These are phyloP conservation scores for Kwoniella sp. DNA, from an alignment of 768 basidiomycete species.

Conservation along the genomic window DNA sequence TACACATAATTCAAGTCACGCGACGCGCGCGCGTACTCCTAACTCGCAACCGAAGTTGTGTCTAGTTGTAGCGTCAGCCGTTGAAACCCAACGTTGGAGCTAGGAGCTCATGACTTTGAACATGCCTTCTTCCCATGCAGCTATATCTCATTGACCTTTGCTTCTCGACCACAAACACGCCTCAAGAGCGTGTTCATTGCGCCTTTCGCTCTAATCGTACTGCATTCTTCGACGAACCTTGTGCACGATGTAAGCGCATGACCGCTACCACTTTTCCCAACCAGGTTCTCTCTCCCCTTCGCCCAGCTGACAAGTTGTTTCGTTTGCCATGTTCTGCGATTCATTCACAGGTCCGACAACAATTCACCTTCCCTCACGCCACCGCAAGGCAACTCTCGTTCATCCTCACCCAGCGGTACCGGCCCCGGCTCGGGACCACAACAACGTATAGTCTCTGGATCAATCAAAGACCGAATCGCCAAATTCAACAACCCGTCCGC, in stretches of 20 bases:
- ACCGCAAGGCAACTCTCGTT: conserved; percentile 32
- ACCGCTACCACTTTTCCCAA: background rate
- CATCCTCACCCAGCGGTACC: conserved; percentile 9
- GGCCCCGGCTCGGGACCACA: conserved; percentile 5
- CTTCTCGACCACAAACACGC: background rate
- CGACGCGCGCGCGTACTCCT: background rate
- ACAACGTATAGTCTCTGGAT: conserved; percentile 42
- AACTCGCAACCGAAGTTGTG: too few relatives aligned
- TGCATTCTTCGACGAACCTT: background rate
- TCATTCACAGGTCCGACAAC: conserved; percentile 17
- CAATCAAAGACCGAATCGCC: conserved; percentile 52
- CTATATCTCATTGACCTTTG: too few relatives aligned
- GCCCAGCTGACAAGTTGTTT: too few relatives aligned
- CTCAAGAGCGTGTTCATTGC: background rate
- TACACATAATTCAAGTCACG: too few relatives aligned
- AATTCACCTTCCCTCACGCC: conserved; percentile 26
- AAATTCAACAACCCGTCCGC: conserved; percentile 50
- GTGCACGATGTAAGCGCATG: conserved; percentile 1
- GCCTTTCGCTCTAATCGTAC: background rate
- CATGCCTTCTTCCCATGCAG: background rate
- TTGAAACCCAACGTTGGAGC: conserved; percentile 15
- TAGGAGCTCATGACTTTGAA: too few relatives aligned
- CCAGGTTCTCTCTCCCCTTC: too few relatives aligned
- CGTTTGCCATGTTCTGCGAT: background rate
- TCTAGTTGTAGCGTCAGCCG: too few relatives aligned